Evolutionary conservation across 306 rosid genomes (phyloP).

Genomic region (Fagus crenata): DNA sequence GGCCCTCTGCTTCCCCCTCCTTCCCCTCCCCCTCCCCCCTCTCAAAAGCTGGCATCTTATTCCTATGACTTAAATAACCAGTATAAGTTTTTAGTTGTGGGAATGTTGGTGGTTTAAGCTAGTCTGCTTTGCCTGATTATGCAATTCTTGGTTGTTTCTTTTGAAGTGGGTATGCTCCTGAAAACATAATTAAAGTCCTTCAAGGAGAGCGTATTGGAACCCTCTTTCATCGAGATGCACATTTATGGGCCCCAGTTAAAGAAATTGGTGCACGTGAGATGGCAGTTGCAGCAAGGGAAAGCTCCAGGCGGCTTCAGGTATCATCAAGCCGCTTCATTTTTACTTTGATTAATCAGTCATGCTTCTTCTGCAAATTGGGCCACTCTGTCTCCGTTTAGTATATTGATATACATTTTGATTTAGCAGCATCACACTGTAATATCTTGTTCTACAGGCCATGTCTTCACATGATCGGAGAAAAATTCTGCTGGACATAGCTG

Average conservation of each 20-base stretch:
- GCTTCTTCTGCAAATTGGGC: neutral
- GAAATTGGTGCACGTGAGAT: conserved; percentile 76
- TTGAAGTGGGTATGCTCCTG: conserved; percentile 78
- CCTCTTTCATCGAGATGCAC: conserved; percentile 90
- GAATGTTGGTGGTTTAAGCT: conserved; percentile 16
- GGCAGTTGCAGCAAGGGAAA: conserved; percentile 97
- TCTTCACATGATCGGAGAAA: conserved; percentile 77
- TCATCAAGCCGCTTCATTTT: conserved; percentile 20
- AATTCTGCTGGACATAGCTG: conserved; percentile 80
- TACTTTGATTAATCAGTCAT: too few relatives aligned
- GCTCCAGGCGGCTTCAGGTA: conserved; percentile 96
- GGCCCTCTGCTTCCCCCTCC: too few relatives aligned
- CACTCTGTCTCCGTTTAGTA: conserved; percentile 3
- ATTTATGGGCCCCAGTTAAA: conserved; percentile 60
- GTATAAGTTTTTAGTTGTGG: conserved; percentile 3
- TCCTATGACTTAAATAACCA: neutral
- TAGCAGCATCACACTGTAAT: conserved; percentile 26
- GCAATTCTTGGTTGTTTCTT: conserved; percentile 18
- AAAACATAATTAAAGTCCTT: conserved; percentile 72
- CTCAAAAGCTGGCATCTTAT: neutral
- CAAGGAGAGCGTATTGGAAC: conserved; percentile 89
- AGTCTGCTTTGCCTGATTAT: conserved; percentile 25
- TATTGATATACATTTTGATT: neutral
- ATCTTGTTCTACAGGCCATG: conserved; percentile 56
- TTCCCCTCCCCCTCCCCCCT: too few relatives aligned